Evolutionary conservation across 2,329 filamentous ascomycete species (phyloP), one percentile per base, ranked within the genome.

Genomic region (Emmonsiellopsis sp.): DNA sequence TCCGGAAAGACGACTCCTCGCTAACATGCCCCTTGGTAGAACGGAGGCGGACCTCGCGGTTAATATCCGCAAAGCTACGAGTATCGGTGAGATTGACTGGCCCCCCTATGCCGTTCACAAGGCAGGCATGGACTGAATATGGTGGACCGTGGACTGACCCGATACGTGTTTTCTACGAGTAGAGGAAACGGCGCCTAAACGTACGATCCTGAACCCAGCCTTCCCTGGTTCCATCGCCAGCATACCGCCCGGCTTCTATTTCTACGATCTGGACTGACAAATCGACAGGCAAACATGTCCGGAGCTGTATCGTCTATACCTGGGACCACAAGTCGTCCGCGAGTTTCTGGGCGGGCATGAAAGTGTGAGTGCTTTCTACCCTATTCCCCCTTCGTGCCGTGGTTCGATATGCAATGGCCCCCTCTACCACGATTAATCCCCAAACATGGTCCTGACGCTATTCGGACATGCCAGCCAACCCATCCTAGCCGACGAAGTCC

Each of bases 321-420:
- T 98, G 93, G 93, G 93, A 98, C 73, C 90, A 98, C 77, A 94
- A 95, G 75, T 95, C 87, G 60, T 95, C 91, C 42, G 80, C 84
- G 68, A 88, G 91, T 67, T 98, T 98, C 71, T 98, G 93, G 93
- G 84, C 88, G 54, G 92, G 91, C 68, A 94, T 98, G 81, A 98
- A 98, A 83, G 91, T 97, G 86, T 94, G 80, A 62, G 86, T 79
- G 51, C 11, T 10, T 42, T 43, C 4, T 39, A 2, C 32, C n/a
- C 32, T 49, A 10, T 8, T 17, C 8, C 21, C 14, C 9, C 17
- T 14, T 39, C 33, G 17, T 13, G 10, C 14, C 10, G 14, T 14
- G 11, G 37, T 21, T 49, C 14, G 33, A 9, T 7, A 21, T 49
- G 10, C n/a, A 21, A n/a, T 21, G 31, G 10, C 48, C 21, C 36